These are phyloP conservation scores for Cyclocybe cylindracea DNA, from an alignment of 768 basidiomycete species.

Conservation along the genomic window DNA sequence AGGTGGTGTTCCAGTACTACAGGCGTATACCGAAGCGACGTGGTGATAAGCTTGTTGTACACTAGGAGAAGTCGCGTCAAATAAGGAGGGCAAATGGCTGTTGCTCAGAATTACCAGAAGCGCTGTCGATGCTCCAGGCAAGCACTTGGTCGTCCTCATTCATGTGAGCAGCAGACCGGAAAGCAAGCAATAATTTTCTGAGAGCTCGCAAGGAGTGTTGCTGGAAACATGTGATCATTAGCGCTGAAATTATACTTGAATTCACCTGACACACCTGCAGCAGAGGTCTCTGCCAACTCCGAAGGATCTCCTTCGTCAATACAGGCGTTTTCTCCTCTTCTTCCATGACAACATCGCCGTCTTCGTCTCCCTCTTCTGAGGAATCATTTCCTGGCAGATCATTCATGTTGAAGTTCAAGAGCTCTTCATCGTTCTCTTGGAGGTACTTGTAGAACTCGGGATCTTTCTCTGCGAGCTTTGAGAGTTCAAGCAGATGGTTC, in stretches of 20 bases:
- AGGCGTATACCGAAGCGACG: conserved; percentile 87
- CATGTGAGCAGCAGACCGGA: conserved; percentile 88
- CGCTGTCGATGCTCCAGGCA: conserved; percentile 86
- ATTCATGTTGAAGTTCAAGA: conserved; percentile 76
- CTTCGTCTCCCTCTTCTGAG: conserved; percentile 46
- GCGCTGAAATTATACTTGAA: background rate
- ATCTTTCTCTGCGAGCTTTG: conserved; percentile 91
- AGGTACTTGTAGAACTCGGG: conserved; percentile 99
- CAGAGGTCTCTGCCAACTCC: conserved; percentile 86
- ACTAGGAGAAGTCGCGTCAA: conserved; percentile 45
- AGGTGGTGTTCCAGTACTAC: conserved; percentile 85
- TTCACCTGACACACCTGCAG: conserved; percentile 46
- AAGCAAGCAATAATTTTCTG: conserved; percentile 83
- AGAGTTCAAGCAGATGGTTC: conserved; percentile 78
- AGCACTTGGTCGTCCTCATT: conserved; percentile 80
- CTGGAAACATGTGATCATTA: conserved; percentile 37
- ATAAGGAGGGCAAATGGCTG: background rate
- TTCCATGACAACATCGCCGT: conserved; percentile 47
- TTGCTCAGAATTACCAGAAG: conserved; percentile 54
- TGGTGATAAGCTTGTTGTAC: conserved; percentile 91
- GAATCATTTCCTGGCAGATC: conserved; percentile 39
- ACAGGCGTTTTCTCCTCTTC: conserved; percentile 54
- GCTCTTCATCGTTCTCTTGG: conserved; percentile 90
- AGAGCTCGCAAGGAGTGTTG: conserved; percentile 84
- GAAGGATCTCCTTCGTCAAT: conserved; percentile 69